Conservation (phyloP, 192 early-diverging fungal genomes). For the Coemansia javaensis region DNA sequence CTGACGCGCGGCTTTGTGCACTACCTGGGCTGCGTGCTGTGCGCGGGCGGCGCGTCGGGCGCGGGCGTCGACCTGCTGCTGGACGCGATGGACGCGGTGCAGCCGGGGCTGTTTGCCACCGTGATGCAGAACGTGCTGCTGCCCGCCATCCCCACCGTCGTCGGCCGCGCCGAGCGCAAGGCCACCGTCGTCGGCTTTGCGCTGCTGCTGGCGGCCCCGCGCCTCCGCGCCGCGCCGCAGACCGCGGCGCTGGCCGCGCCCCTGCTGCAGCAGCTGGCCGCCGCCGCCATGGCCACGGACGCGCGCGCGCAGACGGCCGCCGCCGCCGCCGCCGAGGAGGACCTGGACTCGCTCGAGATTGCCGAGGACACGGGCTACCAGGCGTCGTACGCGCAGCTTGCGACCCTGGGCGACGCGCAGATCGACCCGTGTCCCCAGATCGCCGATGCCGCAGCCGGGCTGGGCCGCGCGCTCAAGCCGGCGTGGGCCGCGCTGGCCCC, state of each 20-base stretch:
- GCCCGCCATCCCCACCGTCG: slow-evolving; percentile 25
- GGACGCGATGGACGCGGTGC: slow-evolving; percentile 40
- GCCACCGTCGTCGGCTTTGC: slow-evolving; percentile 39
- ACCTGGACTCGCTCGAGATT: slow-evolving; percentile 67
- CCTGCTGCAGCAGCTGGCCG: slow-evolving; percentile 30
- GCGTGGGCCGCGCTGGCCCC: slow-evolving; percentile 12
- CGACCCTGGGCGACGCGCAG: slow-evolving; percentile 61
- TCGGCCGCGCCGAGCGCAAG: slow-evolving; percentile 49
- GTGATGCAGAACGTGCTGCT: slow-evolving; percentile 44
- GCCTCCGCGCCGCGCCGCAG: slow-evolving; percentile 13
- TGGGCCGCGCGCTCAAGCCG: slow-evolving; percentile 29
- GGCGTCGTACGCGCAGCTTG: slow-evolving; percentile 73
- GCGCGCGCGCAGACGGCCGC: slow-evolving; percentile 25
- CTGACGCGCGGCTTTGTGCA: slow-evolving; percentile 39
- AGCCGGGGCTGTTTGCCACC: slow-evolving; percentile 33
- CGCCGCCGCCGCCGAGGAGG: slow-evolving; percentile 53
- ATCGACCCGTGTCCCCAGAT: slow-evolving; percentile 62
- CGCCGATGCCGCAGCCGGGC: slow-evolving; percentile 18
- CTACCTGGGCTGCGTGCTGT: slow-evolving; percentile 39
- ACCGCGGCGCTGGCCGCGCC: slow-evolving; percentile 15
- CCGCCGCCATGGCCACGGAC: slow-evolving; percentile 35
- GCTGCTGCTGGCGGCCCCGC: slow-evolving; percentile 24
- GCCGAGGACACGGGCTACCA: slow-evolving; percentile 81
- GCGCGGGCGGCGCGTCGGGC: slow-evolving; percentile 14
- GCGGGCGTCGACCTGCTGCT: slow-evolving; percentile 25